Evolutionary conservation across 768 basidiomycete genomes (phyloP).

Genomic region (Imleria badia): DNA sequence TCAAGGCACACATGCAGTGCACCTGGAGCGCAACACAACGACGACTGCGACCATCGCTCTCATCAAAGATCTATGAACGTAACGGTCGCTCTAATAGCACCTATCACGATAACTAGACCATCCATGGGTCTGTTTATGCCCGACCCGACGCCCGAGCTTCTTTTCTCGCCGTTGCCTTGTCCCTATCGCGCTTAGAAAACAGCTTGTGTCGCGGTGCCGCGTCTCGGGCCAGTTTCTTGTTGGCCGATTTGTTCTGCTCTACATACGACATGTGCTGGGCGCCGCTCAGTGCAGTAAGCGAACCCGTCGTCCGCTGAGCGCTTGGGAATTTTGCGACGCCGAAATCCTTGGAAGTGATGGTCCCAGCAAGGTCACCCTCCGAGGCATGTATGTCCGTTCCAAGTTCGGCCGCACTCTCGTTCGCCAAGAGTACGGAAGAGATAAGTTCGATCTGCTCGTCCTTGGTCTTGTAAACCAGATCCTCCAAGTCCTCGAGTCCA

Average conservation of each 20-base stretch:
- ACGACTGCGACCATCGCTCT: constrained; percentile 4
- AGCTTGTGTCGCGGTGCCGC: constrained; percentile 66
- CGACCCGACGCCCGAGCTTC: constrained; percentile 38
- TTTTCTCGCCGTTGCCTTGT: constrained; percentile 55
- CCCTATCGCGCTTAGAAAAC: constrained; percentile 81
- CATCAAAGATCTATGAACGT: constrained; percentile 13
- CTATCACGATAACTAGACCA: constrained; percentile 11
- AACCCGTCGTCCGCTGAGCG: constrained; percentile 78
- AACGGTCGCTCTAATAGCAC: constrained; percentile 17
- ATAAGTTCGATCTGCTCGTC: constrained; percentile 96
- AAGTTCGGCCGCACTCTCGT: constrained; percentile 87
- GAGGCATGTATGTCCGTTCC: constrained; percentile 79
- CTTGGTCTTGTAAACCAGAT: constrained; percentile 87
- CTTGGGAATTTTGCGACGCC: constrained; percentile 63
- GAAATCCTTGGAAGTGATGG: constrained; percentile 84
- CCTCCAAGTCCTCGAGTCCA: constrained; percentile 80
- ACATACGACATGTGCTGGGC: constrained; percentile 92
- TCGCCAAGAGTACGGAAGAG: constrained; percentile 87
- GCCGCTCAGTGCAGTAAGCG: constrained; percentile 80
- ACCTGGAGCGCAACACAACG: constrained; percentile 13
- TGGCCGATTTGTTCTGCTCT: constrained; percentile 89
- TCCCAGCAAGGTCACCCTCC: constrained; percentile 84
- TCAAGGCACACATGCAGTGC: constrained; percentile 20
- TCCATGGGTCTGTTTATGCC: constrained; percentile 16
- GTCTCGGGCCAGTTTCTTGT: constrained; percentile 68